phyloP scores from a whole-genome alignment of 257 asterid genomes.

The Asclepias syriaca region DNA sequence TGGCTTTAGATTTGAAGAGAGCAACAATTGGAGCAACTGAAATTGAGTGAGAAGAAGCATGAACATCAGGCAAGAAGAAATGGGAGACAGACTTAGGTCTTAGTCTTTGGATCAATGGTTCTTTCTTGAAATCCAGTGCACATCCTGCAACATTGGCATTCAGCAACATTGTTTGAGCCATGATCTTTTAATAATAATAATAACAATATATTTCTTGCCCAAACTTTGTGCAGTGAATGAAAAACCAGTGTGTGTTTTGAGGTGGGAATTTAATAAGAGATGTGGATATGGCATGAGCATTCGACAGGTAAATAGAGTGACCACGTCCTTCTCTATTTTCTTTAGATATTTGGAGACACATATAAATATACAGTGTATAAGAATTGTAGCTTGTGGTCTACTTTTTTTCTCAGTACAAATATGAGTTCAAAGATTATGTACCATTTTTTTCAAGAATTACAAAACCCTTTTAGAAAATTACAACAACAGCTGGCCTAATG shows the following conservation, averaged over 20 bases:
- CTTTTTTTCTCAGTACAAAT: no score
- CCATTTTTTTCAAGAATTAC: no score
- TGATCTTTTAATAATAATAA: neutral
- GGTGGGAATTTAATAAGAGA: slow-evolving; percentile 7
- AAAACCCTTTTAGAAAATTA: no score
- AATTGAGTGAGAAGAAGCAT: slow-evolving; percentile 21
- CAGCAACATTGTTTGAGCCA: slow-evolving; percentile 79
- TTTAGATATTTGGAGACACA: neutral
- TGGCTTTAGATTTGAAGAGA: slow-evolving; percentile 67
- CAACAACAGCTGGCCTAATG: neutral
- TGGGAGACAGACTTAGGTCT: slow-evolving; percentile 49
- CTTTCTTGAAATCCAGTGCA: slow-evolving; percentile 30
- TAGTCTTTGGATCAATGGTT: slow-evolving; percentile 43
- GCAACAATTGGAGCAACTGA: slow-evolving; percentile 34
- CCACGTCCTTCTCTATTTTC: neutral
- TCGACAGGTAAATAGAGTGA: slow-evolving; percentile 6
- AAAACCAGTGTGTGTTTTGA: slow-evolving; percentile 3
- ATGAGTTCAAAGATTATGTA: no score
- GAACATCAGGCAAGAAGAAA: slow-evolving; percentile 34
- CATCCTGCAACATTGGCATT: slow-evolving; percentile 36
- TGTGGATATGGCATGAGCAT: neutral
- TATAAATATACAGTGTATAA: neutral
- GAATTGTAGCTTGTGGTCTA: neutral
- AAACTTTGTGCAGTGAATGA: neutral
- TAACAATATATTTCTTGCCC: neutral